Conservation (phyloP, 805 yeast genomes). For the Candida ponderosae region DNA sequence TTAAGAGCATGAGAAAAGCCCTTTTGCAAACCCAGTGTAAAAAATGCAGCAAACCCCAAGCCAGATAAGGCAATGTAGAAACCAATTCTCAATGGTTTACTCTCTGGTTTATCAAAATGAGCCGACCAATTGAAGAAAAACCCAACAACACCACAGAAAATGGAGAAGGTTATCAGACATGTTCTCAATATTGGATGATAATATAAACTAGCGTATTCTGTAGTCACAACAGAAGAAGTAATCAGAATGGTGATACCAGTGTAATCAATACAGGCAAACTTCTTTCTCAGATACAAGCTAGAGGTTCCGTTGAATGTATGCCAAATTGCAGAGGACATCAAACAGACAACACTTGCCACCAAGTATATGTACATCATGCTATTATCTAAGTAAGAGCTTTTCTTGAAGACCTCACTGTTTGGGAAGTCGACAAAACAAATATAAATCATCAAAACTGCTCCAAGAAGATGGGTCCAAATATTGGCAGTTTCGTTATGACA, state of each 20-base stretch:
- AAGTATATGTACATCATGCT: slow-evolving; percentile 57
- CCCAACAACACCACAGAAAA: slow-evolving; percentile 64
- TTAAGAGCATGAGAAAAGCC: slow-evolving; percentile 45
- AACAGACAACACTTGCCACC: slow-evolving; percentile 66
- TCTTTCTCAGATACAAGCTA: slow-evolving; percentile 48
- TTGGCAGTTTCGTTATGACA: slow-evolving; percentile 86
- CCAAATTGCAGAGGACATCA: slow-evolving; percentile 78
- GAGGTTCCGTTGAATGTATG: slow-evolving; percentile 85
- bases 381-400: slow-evolving; percentile 33
- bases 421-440: slow-evolving; percentile 61
- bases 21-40: slow-evolving; percentile 44
- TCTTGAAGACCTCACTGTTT: slow-evolving; percentile 37
- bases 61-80: slow-evolving; percentile 76
- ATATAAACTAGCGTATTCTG: slow-evolving; percentile 74
- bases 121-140: slow-evolving; percentile 88
- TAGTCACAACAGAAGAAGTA: slow-evolving; percentile 80
- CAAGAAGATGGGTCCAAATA: slow-evolving; percentile 87
- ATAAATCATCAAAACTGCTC: slow-evolving; percentile 51
- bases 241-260: slow-evolving; percentile 89
- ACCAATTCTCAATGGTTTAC: slow-evolving; percentile 67
- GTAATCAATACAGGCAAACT: slow-evolving; percentile 90
- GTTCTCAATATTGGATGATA: slow-evolving; percentile 43
- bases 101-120: slow-evolving; percentile 79
- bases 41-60: slow-evolving; percentile 62
- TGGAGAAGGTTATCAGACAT: slow-evolving; percentile 52